Conservation (phyloP, 257 asterid genomes). For the Fraxinus quadrangulata region DNA sequence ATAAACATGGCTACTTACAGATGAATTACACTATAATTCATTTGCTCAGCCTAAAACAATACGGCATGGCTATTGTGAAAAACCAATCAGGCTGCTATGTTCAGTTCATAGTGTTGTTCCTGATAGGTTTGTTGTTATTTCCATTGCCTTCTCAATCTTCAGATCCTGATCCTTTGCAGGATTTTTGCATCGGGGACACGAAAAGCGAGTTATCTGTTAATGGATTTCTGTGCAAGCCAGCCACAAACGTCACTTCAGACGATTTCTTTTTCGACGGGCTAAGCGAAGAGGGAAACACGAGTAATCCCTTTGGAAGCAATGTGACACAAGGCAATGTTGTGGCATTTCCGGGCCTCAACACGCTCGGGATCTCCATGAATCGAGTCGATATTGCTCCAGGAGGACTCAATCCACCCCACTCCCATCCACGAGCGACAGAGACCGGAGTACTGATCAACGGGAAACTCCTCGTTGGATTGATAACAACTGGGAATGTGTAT, state of each 20-base stretch:
- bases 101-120: slow-evolving; percentile 17
- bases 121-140: slow-evolving; percentile 7
- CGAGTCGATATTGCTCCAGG: slow-evolving; percentile 48
- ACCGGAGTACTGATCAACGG: slow-evolving; percentile 49
- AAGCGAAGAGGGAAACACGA: slow-evolving; percentile 33
- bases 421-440: slow-evolving; percentile 65
- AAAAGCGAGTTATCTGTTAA: slow-evolving; percentile 23
- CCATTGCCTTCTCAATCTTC: slow-evolving; percentile 39
- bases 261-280: slow-evolving; percentile 67
- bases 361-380: slow-evolving; percentile 61
- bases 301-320: slow-evolving; percentile 29
- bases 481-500: slow-evolving; percentile 40
- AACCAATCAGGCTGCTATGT: background rate
- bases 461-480: slow-evolving; percentile 48
- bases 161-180: slow-evolving; percentile 64
- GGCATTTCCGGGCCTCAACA: slow-evolving; percentile 61
- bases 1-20: background rate
- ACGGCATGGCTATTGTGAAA: background rate
- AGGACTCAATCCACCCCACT: slow-evolving; percentile 58
- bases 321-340: slow-evolving; percentile 37
- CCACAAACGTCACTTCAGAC: slow-evolving; percentile 37
- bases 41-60: background rate
- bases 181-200: slow-evolving; percentile 53
- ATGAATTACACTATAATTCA: background rate
- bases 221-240: slow-evolving; percentile 66